phyloP scores from a whole-genome alignment of 345 rosid genomes.

The Heritiera fomes region DNA sequence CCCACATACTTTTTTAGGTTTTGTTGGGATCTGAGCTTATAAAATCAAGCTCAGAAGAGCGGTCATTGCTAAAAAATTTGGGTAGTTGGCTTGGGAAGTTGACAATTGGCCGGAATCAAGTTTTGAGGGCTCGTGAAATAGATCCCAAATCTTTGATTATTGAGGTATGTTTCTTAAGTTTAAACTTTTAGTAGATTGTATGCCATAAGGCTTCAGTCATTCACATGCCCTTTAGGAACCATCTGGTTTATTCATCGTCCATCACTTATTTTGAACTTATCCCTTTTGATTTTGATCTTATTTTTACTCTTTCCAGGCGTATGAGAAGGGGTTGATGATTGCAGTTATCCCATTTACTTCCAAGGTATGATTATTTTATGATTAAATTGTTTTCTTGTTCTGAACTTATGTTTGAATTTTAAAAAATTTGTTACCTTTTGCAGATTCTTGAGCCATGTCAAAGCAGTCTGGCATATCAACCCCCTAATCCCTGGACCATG shows the following conservation, averaged over 20 bases:
- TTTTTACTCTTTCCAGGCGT: conserved; percentile 57
- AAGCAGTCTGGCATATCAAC: conserved; percentile 92
- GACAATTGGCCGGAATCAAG: conserved; percentile 95
- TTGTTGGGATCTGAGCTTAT: conserved; percentile 96
- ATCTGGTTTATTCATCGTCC: background rate
- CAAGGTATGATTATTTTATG: conserved; percentile 51
- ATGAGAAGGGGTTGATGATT: conserved; percentile 98
- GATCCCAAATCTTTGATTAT: conserved; percentile 97
- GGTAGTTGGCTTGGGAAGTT: conserved; percentile 99
- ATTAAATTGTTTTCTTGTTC: conserved; percentile 3
- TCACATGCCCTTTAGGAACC: background rate
- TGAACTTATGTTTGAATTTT: conserved; percentile 4
- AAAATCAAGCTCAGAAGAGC: conserved; percentile 96
- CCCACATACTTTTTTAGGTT: conserved; percentile 51
- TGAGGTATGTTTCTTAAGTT: conserved; percentile 54
- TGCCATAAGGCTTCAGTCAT: background rate
- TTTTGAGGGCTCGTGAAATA: conserved; percentile 89
- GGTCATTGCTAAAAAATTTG: conserved; percentile 89
- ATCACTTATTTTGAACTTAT: conserved; percentile 9
- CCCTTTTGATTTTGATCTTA: background rate
- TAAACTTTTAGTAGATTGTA: conserved; percentile 5
- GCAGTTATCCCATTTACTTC: conserved; percentile 99
- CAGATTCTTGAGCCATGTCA: conserved; percentile 94
- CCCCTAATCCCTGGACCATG: conserved; percentile 99
- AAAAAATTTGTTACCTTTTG: conserved; percentile 21